Conservation (phyloP, 805 yeast genomes). For the Ogataea corticis region DNA sequence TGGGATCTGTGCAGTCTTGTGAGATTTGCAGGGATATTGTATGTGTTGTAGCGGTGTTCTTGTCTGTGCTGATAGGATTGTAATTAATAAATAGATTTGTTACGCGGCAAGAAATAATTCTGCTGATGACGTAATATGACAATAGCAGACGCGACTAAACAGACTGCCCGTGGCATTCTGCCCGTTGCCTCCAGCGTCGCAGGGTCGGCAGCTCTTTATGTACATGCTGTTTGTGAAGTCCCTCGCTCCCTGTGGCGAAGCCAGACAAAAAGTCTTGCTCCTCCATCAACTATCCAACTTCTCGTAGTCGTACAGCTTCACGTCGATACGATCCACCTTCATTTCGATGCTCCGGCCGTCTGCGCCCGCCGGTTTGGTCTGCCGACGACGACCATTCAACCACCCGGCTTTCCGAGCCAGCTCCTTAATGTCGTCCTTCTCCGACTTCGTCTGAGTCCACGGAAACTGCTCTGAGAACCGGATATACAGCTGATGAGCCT, state of each 20-base stretch:
- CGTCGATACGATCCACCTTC: conserved; percentile 11
- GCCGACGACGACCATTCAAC: neutral
- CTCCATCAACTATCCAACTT: conserved; percentile 4
- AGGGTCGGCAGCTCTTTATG: no score
- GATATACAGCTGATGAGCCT: conserved; percentile 9
- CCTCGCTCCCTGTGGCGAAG: no score
- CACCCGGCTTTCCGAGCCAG: conserved; percentile 7
- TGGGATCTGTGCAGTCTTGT: no score
- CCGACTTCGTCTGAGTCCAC: neutral
- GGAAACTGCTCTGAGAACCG: conserved; percentile 3
- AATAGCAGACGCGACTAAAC: no score
- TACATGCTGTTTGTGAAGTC: no score
- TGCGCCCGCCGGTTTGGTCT: neutral
- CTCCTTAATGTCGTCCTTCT: conserved; percentile 2
- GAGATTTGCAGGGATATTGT: neutral
- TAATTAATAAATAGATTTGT: neutral
- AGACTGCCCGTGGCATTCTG: no score
- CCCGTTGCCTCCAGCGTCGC: no score
- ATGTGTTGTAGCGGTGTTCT: neutral
- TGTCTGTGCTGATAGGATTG: neutral
- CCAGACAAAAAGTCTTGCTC: no score
- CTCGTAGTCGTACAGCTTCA: conserved; percentile 13
- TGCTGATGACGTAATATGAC: neutral
- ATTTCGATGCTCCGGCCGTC: conserved; percentile 3
- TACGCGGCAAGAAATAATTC: conserved; percentile 4